Percentiles rank a stretch among this genome's conserved stretches.
Evolutionary conservation across 2,329 filamentous ascomycete genomes (phyloP).

Genomic region (Aureobasidium melanogenum): DNA sequence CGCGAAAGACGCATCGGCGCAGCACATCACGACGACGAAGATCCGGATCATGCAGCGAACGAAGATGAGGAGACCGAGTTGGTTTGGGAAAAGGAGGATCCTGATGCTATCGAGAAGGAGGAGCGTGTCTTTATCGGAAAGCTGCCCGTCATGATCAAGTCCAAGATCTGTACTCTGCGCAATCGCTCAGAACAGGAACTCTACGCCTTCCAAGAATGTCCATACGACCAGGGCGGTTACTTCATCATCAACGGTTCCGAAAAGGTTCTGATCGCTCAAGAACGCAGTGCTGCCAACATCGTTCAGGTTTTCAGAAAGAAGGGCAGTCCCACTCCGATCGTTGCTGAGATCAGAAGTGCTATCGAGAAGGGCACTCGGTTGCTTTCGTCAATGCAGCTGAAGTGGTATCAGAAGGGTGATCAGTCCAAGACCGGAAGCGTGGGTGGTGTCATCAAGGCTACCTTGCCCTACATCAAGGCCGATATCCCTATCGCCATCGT

Average conservation of each 20-base stretch:
- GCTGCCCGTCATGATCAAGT: conserved; percentile 96
- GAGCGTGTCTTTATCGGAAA: conserved; percentile 87
- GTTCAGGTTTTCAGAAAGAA: conserved; percentile 99
- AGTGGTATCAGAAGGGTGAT: conserved; percentile 80
- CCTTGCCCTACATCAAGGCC: conserved; percentile 84
- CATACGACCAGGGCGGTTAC: conserved; percentile 96
- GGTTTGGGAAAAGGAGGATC: conserved; percentile 37
- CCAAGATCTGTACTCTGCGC: conserved; percentile 84
- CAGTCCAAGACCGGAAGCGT: conserved; percentile 62
- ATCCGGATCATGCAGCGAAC: conserved; percentile 40
- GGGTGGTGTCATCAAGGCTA: conserved; percentile 81
- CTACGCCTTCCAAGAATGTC: conserved; percentile 90
- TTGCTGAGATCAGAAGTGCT: conserved; percentile 92
- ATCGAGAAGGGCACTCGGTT: conserved; percentile 92
- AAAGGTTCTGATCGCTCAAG: conserved; percentile 96
- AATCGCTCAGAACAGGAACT: conserved; percentile 76
- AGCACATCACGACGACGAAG: conserved; percentile 57
- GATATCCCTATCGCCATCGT: conserved; percentile 93
- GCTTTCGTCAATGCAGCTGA: conserved; percentile 86
- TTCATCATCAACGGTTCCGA: conserved; percentile 99
- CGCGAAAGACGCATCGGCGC: conserved; percentile 60
- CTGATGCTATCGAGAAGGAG: conserved; percentile 35
- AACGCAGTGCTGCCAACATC: conserved; percentile 95
- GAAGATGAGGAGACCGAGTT: conserved; percentile 36
- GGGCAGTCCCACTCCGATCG: conserved; percentile 85